Evolutionary conservation across 2,329 filamentous ascomycete genomes (phyloP).

Genomic region (Fusarium domesticum): DNA sequence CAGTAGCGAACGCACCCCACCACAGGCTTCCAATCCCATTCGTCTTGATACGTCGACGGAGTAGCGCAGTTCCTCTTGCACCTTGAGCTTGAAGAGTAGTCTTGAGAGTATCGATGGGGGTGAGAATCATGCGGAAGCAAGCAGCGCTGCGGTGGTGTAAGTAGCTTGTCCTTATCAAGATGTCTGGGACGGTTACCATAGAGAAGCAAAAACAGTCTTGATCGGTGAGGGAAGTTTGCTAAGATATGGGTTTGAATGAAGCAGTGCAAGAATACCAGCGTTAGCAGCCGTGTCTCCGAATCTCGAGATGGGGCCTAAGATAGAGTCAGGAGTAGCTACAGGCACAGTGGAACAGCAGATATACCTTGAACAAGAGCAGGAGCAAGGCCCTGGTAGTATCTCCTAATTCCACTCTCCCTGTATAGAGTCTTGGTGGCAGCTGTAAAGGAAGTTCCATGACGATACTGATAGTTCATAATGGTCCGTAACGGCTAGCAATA

Average conservation of each 20-base stretch:
- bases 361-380: conserved; percentile 45
- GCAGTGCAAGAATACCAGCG: conserved; percentile 46
- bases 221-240: conserved; percentile 41
- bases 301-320: conserved; percentile 41
- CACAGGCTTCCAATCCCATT: conserved; percentile 46
- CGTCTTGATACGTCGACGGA: conserved; percentile 43
- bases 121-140: conserved; percentile 46
- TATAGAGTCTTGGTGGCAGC: conserved; percentile 41
- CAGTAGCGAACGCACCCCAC: conserved; percentile 50
- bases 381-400: conserved; percentile 46
- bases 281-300: conserved; percentile 51
- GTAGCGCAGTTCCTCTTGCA: conserved; percentile 39
- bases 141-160: conserved; percentile 36
- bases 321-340: background rate
- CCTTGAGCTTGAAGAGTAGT: conserved; percentile 49
- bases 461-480: conserved; percentile 52
- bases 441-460: conserved; percentile 43
- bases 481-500: conserved; percentile 42
- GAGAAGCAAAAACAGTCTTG: conserved; percentile 46
- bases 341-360: rapidly evolving
- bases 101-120: conserved; percentile 49
- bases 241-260: conserved; percentile 46
- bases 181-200: conserved; percentile 32
- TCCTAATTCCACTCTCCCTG: conserved; percentile 38
- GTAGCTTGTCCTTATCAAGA: background rate